phyloP scores from a whole-genome alignment of 2,329 filamentous ascomycete genomes.

The Ceratocystiopsis brevicomis region DNA sequence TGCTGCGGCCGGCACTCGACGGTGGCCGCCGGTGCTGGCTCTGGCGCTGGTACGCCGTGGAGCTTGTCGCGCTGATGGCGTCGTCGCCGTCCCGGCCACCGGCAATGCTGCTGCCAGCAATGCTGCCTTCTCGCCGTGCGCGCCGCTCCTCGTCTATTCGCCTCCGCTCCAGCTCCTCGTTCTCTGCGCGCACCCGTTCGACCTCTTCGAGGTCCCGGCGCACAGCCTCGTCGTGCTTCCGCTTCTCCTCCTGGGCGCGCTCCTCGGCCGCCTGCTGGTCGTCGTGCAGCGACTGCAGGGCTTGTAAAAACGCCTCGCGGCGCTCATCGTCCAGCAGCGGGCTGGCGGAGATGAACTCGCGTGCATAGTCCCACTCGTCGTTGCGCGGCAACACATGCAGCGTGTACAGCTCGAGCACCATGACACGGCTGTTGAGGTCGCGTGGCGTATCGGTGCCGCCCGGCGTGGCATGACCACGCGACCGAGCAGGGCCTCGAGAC shows the following conservation, averaged over 20 bases:
- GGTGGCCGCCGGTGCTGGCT: slow-evolving; percentile 25
- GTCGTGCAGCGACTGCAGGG: slow-evolving; percentile 65
- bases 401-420: slow-evolving; percentile 87
- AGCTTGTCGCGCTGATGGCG: slow-evolving; percentile 1
- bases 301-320: slow-evolving; percentile 72
- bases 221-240: slow-evolving; percentile 36
- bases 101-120: not conserved
- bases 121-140: slow-evolving; percentile 33
- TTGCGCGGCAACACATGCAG: slow-evolving; percentile 88
- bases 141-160: slow-evolving; percentile 35
- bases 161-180: slow-evolving; percentile 35
- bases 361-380: slow-evolving; percentile 88
- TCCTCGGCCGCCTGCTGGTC: slow-evolving; percentile 59
- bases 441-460: slow-evolving; percentile 60
- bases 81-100: slow-evolving; percentile 1
- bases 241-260: slow-evolving; percentile 39
- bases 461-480: slow-evolving; percentile 22
- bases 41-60: slow-evolving; percentile 43
- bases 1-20: slow-evolving; percentile 15
- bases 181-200: slow-evolving; percentile 34
- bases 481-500: slow-evolving; percentile 24
- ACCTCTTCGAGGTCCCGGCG: slow-evolving; percentile 38
- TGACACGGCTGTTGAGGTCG: slow-evolving; percentile 67
- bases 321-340: slow-evolving; percentile 83
- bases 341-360: slow-evolving; percentile 73